These are phyloP conservation scores for Capsicum pubescens DNA, from an alignment of 257 asterid species.

Conservation along the genomic window DNA sequence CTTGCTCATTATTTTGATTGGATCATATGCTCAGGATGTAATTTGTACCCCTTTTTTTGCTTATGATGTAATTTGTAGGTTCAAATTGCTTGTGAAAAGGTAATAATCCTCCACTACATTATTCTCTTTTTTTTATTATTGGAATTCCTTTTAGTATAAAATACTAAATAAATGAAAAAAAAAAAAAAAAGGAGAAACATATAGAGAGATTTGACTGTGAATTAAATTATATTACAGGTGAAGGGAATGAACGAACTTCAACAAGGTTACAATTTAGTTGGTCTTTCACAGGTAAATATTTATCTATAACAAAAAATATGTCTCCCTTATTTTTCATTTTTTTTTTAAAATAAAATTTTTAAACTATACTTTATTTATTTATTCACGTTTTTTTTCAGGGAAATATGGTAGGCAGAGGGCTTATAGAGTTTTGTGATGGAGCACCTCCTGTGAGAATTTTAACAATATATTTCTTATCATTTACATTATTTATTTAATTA, in stretches of 20 bases:
- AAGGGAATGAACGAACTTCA: constrained; percentile 31
- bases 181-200: too few species aligned
- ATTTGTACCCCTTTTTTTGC: background rate
- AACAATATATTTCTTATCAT: background rate
- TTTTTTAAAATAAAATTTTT: too few species aligned
- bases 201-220: background rate
- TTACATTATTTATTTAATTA: background rate
- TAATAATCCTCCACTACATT: background rate
- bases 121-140: background rate
- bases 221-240: constrained; percentile 28
- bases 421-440: constrained; percentile 37
- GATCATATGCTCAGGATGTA: constrained; percentile 17
- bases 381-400: constrained; percentile 27
- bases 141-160: too few species aligned
- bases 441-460: constrained; percentile 38
- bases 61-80: constrained; percentile 31
- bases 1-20: background rate
- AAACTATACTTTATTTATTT: background rate
- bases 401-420: constrained; percentile 38
- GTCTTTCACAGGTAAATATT: constrained; percentile 42
- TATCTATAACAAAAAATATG: too few species aligned
- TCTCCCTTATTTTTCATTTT: too few species aligned
- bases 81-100: constrained; percentile 34
- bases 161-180: background rate
- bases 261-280: constrained; percentile 40